These are phyloP conservation scores for Aspergillus caelatus DNA, from an alignment of 2,329 filamentous ascomycete genomes.

Conservation along the genomic window DNA sequence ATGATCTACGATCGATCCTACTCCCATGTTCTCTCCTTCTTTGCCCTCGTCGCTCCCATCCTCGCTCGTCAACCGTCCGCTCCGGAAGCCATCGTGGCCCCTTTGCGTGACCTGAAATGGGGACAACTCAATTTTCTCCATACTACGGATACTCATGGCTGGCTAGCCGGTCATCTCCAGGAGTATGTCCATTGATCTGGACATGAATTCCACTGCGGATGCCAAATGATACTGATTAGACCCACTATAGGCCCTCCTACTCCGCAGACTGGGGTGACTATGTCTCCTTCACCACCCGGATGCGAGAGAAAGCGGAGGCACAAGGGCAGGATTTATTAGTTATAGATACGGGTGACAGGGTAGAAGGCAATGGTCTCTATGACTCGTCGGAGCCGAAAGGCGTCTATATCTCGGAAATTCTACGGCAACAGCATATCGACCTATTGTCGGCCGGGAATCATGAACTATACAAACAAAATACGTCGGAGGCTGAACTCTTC, in stretches of 20 bases:
- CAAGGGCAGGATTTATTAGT: conserved; percentile 83
- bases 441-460: conserved; percentile 89
- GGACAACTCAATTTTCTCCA: conserved; percentile 97
- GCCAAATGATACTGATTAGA: conserved; percentile 19
- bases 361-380: conserved; percentile 94
- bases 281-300: conserved; percentile 83
- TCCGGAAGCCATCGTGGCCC: conserved; percentile 74
- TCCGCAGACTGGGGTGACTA: conserved; percentile 98
- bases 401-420: conserved; percentile 83
- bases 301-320: conserved; percentile 76
- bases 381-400: conserved; percentile 88
- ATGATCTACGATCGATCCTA: conserved; percentile 6
- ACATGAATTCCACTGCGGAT: background rate
- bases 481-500: conserved; percentile 75
- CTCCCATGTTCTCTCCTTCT: conserved; percentile 17
- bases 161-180: conserved; percentile 89
- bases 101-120: conserved; percentile 83
- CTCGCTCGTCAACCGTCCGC: conserved; percentile 75
- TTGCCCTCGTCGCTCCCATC: conserved; percentile 24
- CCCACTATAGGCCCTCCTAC: conserved; percentile 71
- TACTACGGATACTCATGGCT: conserved; percentile 94
- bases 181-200: conserved; percentile 63
- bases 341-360: conserved; percentile 90
- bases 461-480: conserved; percentile 83
- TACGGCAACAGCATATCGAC: conserved; percentile 80